Base-by-base conservation (phyloP, 2,329 filamentous ascomycete genomes). In the Trichophyton verrucosum region DNA sequence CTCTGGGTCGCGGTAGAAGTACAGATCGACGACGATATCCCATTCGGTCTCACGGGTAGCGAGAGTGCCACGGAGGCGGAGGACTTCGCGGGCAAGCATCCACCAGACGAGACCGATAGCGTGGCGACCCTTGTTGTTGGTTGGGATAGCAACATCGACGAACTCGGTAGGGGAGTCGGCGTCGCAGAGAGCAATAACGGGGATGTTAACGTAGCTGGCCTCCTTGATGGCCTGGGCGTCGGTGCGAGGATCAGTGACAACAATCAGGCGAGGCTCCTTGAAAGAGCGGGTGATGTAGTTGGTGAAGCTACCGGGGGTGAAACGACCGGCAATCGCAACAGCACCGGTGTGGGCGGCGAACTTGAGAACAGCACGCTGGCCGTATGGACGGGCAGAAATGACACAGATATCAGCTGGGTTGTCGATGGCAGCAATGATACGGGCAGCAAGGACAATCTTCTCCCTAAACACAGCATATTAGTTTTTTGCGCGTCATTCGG, bases 201-300 rank as follows among this genome's bases (percentile, higher is more conserved):
- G 94, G 78, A 99, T 97, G 87, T 99, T 99, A 83, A 99, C 94
- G 82, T 99, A 99, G 76, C 88, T 94, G 77, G 95, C 94, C 85
- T 99, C 94, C 88, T 96, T 97, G 87, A 99, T 99, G 76, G 94
- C 94, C 86, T 99, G 94, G 77, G 94, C 90, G 75, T 99, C 94
- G 83, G 95, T 99, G 81, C 95, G 92, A 73, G 94, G 94, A 80
- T 99, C 94, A 81, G 94, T 99, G 75, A 99, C 94, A 78, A 99
- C 86, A 81, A 99, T 97, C 76, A 99, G 85, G 80, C 95, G 95
- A 76, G 94, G 94, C 85, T 99, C 94, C 87, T 96, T 96, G 91
- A 99, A 99, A 68, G 94, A 97, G 76, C 94, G 92, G 80, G 95
- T 99, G 88, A 99, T 99, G 88, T 99, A 99, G 87, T 99, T 99